Conservation (phyloP, 495 filamentous ascomycete species). For the Margaritispora aquatica region DNA sequence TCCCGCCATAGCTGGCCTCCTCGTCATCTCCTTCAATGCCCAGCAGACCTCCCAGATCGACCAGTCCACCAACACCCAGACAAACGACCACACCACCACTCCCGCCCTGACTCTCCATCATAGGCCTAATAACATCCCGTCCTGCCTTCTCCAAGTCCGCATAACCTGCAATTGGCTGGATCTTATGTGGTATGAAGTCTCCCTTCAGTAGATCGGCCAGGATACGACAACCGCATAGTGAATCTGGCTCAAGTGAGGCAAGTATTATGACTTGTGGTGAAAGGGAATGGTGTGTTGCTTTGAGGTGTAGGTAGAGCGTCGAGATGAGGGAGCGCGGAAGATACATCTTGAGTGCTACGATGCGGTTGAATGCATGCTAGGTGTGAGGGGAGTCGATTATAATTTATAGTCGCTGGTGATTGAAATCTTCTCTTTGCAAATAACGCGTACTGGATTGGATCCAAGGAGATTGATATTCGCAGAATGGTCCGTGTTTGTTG, state of each 20-base stretch:
- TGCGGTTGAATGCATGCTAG: conserved; percentile 15
- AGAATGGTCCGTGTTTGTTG: not conserved
- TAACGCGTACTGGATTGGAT: not conserved
- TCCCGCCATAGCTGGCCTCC: conserved; percentile 44
- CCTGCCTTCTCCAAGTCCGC: conserved; percentile 76
- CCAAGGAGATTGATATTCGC: not conserved
- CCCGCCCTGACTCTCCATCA: conserved; percentile 75
- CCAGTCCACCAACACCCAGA: conserved; percentile 84
- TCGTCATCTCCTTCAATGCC: conserved; percentile 57
- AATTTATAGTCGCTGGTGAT: not conserved
- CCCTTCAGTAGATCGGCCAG: conserved; percentile 84
- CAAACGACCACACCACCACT: conserved; percentile 84
- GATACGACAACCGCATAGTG: conserved; percentile 92
- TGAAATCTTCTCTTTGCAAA: not conserved
- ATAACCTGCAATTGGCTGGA: conserved; percentile 90
- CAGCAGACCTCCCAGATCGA: conserved; percentile 72
- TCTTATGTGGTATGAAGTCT: conserved; percentile 98
- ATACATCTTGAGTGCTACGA: conserved; percentile 59
- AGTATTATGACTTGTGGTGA: conserved; percentile 90
- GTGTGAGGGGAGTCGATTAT: not conserved
- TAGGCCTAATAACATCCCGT: conserved; percentile 67
- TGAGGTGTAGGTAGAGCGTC: conserved; percentile 83
- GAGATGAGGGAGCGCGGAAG: conserved; percentile 84
- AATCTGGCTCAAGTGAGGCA: conserved; percentile 89
- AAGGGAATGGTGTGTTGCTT: conserved; percentile 71